Conservation (phyloP, 2,329 filamentous ascomycete species). For the Aspergillus niger region DNA sequence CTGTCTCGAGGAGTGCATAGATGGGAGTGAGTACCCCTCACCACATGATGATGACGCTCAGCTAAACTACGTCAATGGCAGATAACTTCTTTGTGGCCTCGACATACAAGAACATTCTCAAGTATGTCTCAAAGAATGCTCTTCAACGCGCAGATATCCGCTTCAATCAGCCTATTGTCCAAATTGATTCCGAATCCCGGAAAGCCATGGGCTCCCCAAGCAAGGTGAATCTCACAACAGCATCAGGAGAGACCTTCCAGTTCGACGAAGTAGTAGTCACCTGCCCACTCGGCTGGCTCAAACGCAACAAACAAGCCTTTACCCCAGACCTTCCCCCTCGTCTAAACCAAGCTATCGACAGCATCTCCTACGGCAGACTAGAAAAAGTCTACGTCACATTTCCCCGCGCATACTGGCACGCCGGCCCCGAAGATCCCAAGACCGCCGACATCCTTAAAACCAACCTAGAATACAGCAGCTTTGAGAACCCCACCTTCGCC, state of each 20-base stretch:
- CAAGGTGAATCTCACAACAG: constrained; percentile 49
- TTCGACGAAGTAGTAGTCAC: constrained; percentile 58
- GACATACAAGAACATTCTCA: constrained; percentile 61
- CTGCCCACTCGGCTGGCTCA: constrained; percentile 57
- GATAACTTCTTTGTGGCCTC: constrained; percentile 65
- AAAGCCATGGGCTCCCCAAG: constrained; percentile 26
- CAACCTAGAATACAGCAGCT: constrained; percentile 27
- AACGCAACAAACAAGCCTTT: constrained; percentile 51
- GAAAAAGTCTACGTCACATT: constrained; percentile 66
- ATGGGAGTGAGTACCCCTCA: constrained; percentile 52
- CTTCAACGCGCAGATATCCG: constrained; percentile 51
- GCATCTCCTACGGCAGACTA: constrained; percentile 50
- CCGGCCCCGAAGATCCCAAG: constrained; percentile 26
- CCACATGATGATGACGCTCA: neutral
- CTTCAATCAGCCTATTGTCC: constrained; percentile 48
- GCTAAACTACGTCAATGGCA: constrained; percentile 19
- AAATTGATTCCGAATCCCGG: constrained; percentile 36
- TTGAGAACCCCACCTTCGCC: constrained; percentile 64
- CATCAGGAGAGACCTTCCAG: constrained; percentile 34
- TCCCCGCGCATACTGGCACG: constrained; percentile 72
- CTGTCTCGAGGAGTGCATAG: constrained; percentile 67
- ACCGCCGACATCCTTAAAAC: constrained; percentile 8
- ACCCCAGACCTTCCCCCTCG: constrained; percentile 45
- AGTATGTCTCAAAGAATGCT: constrained; percentile 53
- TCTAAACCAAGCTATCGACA: constrained; percentile 49